Base-by-base conservation (phyloP, 768 basidiomycete genomes). In the Naganishia vishniacii region DNA sequence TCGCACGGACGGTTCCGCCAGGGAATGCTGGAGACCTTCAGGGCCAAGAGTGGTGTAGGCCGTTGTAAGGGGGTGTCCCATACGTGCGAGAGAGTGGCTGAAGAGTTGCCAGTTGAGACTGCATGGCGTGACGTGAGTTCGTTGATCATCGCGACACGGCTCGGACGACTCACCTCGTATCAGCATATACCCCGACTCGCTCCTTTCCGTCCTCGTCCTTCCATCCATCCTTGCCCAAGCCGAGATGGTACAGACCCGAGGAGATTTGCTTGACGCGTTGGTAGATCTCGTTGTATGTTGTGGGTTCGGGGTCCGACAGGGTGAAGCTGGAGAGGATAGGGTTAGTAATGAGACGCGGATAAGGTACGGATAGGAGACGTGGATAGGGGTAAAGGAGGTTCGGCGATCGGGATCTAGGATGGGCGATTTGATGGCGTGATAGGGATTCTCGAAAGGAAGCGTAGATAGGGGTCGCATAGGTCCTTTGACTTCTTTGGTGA, bases 1-100 rank as follows among this genome's bases (percentile, higher is more conserved):
- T 28, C 85, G 81, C 61, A 88, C 91, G 42, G 86, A 81, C 0
- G 93, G 90, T 71, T 89, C 86, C 72, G 88, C 88, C 65, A 95
- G 84, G 0, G 93, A 92, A 73, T 94, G 90, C 0, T 86, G 80
- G 16, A 99, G 84, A 48, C 93, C 74, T 45, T 73, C 71, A 42
- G 71, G 68, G 3, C 76, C 76, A 20, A 77, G 65, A 0, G 76
- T 76, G 15, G 73, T 73, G 64, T 77, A 76, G 5, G 76, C 76
- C 0, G 76, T 77, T 7, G 72, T 77, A 58, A 77, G 68, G 31
- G 69, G 68, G 46, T 72, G 71, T 2, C 74, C 73, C 23, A 75
- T 65, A 48, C 74, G 60, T 16, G 68, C 70, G 62, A 72, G 70
- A n/a, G 44, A 34, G 45, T 74, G 74, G 16, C 69, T 66, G 61